Conservation (phyloP, 768 basidiomycete species). For the Naematelia aurantialba region DNA sequence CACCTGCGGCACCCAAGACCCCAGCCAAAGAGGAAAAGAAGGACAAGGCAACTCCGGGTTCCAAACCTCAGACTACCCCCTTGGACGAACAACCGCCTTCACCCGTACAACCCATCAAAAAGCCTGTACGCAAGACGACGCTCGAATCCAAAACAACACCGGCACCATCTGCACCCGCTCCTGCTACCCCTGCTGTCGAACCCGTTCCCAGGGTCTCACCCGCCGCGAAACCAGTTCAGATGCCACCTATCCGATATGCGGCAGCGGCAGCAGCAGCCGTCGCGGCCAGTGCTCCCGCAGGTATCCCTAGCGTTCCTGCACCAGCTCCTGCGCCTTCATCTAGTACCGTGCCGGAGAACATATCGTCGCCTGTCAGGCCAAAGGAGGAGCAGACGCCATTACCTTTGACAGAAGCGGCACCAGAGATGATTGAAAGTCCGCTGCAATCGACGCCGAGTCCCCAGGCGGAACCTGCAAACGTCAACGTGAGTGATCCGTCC, state of each 20-base stretch:
- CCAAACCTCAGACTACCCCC: slow-evolving; percentile 12
- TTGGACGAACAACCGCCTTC: slow-evolving; percentile 34
- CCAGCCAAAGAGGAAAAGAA: slow-evolving; percentile 36
- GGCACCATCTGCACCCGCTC: slow-evolving; percentile 60
- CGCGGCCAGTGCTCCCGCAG: slow-evolving; percentile 25
- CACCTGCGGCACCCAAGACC: slow-evolving; percentile 28
- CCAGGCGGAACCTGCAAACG: slow-evolving; percentile 10
- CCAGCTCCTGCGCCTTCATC: slow-evolving; percentile 15
- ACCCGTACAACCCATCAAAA: slow-evolving; percentile 44
- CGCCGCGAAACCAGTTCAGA: slow-evolving; percentile 49
- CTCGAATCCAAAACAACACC: slow-evolving; percentile 29
- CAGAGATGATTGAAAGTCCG: slow-evolving; percentile 3
- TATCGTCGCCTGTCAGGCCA: slow-evolving; percentile 1
- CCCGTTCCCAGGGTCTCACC: slow-evolving; percentile 50
- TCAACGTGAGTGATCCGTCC: slow-evolving; percentile 25
- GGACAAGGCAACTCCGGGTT: slow-evolving; percentile 30
- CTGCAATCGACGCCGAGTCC: slow-evolving; percentile 6
- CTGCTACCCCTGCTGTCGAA: slow-evolving; percentile 53
- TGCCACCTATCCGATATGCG: slow-evolving; percentile 84
- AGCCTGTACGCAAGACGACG: slow-evolving; percentile 43
- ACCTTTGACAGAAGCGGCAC: slow-evolving; percentile 11
- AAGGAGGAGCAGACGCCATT: slow-evolving; percentile 7
- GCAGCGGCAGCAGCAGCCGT: slow-evolving; percentile 77
- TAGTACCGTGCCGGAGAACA: slow-evolving; percentile 9
- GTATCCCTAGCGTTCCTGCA: slow-evolving; percentile 10